Evolutionary conservation across 2,329 filamentous ascomycete species (phyloP).

Genomic region (Cordyceps pruinosa): DNA sequence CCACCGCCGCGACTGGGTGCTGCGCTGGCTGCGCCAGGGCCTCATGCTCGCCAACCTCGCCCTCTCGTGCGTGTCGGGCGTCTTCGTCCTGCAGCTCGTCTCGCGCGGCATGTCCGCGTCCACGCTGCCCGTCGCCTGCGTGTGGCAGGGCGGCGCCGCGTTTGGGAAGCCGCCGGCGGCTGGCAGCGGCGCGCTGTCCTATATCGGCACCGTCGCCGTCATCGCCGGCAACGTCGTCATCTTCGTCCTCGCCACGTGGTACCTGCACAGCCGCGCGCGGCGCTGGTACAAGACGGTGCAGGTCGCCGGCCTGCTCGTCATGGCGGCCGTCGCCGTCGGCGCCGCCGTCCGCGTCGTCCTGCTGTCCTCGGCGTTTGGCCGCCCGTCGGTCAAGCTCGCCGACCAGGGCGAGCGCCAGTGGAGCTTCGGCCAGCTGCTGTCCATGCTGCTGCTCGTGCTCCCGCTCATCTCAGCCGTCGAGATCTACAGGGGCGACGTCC

Average conservation of each 20-base stretch:
- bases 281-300: slow-evolving; percentile 49
- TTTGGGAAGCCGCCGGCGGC: slow-evolving; percentile 20
- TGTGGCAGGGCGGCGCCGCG: slow-evolving; percentile 40
- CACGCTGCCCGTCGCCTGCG: slow-evolving; percentile 55
- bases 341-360: slow-evolving; percentile 51
- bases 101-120: slow-evolving; percentile 41
- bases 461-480: slow-evolving; percentile 54
- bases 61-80: slow-evolving; percentile 48
- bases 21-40: slow-evolving; percentile 58
- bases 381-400: slow-evolving; percentile 40
- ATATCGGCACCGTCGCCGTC: slow-evolving; percentile 54
- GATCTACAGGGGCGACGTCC: slow-evolving; percentile 46
- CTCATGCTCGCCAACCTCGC: slow-evolving; percentile 60
- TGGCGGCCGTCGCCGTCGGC: slow-evolving; percentile 50
- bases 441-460: slow-evolving; percentile 51
- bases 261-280: slow-evolving; percentile 50
- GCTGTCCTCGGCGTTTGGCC: slow-evolving; percentile 54
- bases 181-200: slow-evolving; percentile 38
- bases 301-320: slow-evolving; percentile 46
- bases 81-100: slow-evolving; percentile 51
- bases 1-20: slow-evolving; percentile 59
- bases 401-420: slow-evolving; percentile 50
- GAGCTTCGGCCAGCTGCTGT: slow-evolving; percentile 58
- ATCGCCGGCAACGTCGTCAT: slow-evolving; percentile 52
- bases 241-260: slow-evolving; percentile 56